phyloP scores from a whole-genome alignment of 805 yeast species.

The Debaryomyces hansenii region DNA sequence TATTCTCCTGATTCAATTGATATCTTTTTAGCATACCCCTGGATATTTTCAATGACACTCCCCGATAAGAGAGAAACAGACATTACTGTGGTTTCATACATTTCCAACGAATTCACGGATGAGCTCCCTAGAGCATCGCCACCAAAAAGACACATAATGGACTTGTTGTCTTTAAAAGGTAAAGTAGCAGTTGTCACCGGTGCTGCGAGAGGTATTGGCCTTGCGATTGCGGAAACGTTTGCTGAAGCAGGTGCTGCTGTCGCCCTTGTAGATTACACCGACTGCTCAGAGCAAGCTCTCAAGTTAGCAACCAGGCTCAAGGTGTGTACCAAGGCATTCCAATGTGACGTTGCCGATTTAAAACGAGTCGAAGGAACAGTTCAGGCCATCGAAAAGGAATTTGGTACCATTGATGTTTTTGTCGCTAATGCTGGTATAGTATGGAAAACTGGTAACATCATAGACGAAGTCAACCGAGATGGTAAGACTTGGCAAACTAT shows the following conservation, averaged over 20 bases:
- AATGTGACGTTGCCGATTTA: slow-evolving; percentile 54
- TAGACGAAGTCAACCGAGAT: slow-evolving; percentile 36
- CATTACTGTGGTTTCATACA: not conserved
- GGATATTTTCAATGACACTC: slow-evolving; percentile 3
- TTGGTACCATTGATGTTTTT: slow-evolving; percentile 77
- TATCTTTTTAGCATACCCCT: not conserved
- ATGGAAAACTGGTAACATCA: slow-evolving; percentile 64
- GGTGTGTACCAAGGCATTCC: slow-evolving; percentile 62
- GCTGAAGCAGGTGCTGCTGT: slow-evolving; percentile 88
- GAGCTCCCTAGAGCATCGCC: slow-evolving; percentile 43
- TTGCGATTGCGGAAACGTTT: slow-evolving; percentile 75
- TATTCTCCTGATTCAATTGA: not conserved
- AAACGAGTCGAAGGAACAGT: slow-evolving; percentile 52
- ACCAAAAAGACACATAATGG: slow-evolving; percentile 53
- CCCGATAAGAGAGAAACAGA: slow-evolving; percentile 3
- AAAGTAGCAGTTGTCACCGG: slow-evolving; percentile 84
- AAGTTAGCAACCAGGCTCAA: slow-evolving; percentile 56
- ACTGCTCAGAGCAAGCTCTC: slow-evolving; percentile 62
- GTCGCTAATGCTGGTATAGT: slow-evolving; percentile 91
- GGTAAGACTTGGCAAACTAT: slow-evolving; percentile 29
- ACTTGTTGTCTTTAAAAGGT: slow-evolving; percentile 75
- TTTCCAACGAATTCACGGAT: not conserved
- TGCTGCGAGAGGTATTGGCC: slow-evolving; percentile 83
- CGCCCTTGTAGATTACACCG: slow-evolving; percentile 46
- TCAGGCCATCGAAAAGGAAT: slow-evolving; percentile 56